These are phyloP conservation scores for Pugionium dolabratum DNA, from an alignment of 345 rosid genomes.

Conservation along the genomic window DNA sequence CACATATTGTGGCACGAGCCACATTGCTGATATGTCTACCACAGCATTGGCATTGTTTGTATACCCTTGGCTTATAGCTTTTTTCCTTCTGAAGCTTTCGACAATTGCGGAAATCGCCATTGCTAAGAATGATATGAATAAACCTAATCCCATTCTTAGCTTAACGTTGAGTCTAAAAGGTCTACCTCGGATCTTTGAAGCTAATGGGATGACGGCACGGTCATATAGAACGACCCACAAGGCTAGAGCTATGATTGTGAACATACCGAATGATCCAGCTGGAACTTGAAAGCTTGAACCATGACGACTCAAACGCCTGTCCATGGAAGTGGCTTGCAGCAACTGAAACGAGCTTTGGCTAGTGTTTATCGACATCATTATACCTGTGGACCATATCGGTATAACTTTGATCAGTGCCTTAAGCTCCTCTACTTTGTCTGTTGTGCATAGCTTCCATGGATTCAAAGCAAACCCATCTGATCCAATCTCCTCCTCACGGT, in stretches of 20 bases:
- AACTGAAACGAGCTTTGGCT: neutral
- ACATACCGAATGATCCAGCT: neutral
- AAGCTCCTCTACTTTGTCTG: neutral
- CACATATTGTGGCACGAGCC: neutral
- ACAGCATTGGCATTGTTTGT: neutral
- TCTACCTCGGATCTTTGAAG: neutral
- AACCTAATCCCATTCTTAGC: neutral
- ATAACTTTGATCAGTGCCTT: neutral
- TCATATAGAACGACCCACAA: neutral
- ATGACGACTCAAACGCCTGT: neutral
- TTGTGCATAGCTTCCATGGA: neutral
- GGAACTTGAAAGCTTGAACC: neutral
- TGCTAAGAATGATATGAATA: neutral
- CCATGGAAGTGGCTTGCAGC: neutral
- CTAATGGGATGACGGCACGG: neutral
- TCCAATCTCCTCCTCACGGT: neutral
- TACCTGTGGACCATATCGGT: neutral
- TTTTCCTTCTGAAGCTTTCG: neutral
- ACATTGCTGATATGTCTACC: neutral
- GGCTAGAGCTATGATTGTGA: neutral
- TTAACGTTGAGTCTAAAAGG: neutral
- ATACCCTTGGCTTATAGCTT: neutral
- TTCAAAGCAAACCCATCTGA: neutral
- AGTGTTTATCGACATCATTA: neutral
- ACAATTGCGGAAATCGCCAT: neutral